A percentile compares a stretch with the other conserved stretches of the same genome.
Conservation (phyloP, 805 yeast species). For the Candida golubevii region DNA sequence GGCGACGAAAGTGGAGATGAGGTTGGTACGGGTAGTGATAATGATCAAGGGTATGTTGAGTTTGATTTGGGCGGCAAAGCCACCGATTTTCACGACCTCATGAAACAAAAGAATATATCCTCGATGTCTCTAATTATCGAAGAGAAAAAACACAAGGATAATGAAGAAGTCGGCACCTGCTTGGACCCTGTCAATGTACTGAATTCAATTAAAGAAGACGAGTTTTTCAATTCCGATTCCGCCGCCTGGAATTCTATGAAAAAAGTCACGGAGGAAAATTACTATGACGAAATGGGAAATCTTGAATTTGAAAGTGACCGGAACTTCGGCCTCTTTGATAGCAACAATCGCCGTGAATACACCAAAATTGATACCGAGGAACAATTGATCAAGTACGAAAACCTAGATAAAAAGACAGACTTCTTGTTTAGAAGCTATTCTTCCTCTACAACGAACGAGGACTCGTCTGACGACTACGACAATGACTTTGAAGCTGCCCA, state of each 20-base stretch:
- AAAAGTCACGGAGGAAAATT: conserved; percentile 68
- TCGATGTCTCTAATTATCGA: conserved; percentile 2
- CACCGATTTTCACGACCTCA: conserved; percentile 4
- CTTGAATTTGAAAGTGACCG: conserved; percentile 39
- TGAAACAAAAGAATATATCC: conserved; percentile 7
- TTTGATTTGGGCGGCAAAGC: conserved; percentile 23
- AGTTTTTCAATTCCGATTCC: conserved; percentile 38
- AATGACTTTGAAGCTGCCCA: conserved; percentile 33
- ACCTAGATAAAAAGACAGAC: conserved; percentile 49
- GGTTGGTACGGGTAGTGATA: neutral
- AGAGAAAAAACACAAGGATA: neutral
- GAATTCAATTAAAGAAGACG: conserved; percentile 18
- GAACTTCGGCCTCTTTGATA: conserved; percentile 28
- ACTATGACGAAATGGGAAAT: conserved; percentile 78
- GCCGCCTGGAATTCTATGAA: conserved; percentile 84
- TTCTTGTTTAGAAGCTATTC: conserved; percentile 38
- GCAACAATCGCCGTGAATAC: conserved; percentile 60
- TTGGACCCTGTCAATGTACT: neutral
- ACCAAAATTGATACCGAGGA: conserved; percentile 86
- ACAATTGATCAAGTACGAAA: conserved; percentile 68
- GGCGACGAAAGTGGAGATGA: neutral
- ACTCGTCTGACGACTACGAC: conserved; percentile 27
- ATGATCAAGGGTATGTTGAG: conserved; percentile 20
- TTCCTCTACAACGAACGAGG: conserved; percentile 12
- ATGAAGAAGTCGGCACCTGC: neutral